Conservation (phyloP, 2,329 filamentous ascomycete species). For the Rhynchosporium agropyri region DNA sequence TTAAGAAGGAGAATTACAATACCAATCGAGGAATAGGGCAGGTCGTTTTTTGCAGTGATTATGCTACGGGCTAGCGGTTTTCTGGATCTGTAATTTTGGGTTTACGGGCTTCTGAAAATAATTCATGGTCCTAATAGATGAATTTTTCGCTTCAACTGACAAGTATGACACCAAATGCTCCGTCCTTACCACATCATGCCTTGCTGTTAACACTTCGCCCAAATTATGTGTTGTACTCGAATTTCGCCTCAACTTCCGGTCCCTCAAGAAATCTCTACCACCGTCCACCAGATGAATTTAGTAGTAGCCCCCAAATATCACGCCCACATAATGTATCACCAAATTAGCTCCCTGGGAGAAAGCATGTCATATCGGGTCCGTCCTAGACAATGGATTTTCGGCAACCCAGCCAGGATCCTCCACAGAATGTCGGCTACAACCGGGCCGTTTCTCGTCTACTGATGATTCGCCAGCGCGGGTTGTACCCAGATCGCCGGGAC, state of each 20-base stretch:
- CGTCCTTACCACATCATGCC: neutral
- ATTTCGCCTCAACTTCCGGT: neutral
- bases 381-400: neutral
- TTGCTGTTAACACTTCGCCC: neutral
- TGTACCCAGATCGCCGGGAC: slow-evolving; percentile 12
- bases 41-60: neutral
- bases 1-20: slow-evolving; percentile 5
- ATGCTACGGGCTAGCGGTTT: slow-evolving; percentile 4
- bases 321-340: slow-evolving; percentile 8
- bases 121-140: slow-evolving; percentile 6
- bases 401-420: neutral
- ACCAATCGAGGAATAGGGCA: slow-evolving; percentile 2
- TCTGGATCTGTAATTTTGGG: neutral
- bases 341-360: slow-evolving; percentile 7
- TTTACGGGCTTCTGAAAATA: slow-evolving; percentile 1
- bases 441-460: neutral
- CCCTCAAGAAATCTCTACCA: neutral
- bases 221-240: neutral
- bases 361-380: neutral
- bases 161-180: neutral
- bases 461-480: slow-evolving; percentile 1
- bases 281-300: neutral
- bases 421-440: neutral
- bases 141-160: slow-evolving; percentile 7
- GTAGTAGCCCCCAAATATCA: slow-evolving; percentile 3